Conservation (phyloP, 768 basidiomycete species). For the Melanogaster broomeanus region DNA sequence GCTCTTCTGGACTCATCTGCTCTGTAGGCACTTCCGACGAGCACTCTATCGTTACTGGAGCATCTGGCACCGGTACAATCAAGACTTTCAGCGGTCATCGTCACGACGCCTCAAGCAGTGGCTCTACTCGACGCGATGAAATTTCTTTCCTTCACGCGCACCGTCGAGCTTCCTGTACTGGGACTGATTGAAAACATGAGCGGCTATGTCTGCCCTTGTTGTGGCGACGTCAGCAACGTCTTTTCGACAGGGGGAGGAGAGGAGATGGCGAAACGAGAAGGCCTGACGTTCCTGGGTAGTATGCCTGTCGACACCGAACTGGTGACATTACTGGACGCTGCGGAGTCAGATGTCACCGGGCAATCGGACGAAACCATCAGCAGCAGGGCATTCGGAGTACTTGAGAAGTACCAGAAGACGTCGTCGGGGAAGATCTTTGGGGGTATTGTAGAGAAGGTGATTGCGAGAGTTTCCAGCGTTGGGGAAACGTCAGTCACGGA, state of each 20-base stretch:
- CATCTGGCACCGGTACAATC: constrained; percentile 85
- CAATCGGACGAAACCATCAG: constrained; percentile 24
- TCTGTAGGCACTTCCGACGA: constrained; percentile 94
- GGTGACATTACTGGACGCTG: constrained; percentile 80
- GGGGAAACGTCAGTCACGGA: constrained; percentile 1
- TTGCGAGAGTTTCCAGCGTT: constrained; percentile 29
- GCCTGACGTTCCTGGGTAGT: constrained; percentile 77
- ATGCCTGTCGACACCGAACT: constrained; percentile 94
- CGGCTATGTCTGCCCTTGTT: constrained; percentile 97
- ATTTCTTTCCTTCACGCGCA: constrained; percentile 92
- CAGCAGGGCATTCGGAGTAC: constrained; percentile 47
- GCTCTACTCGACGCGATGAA: constrained; percentile 95
- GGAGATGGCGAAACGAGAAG: constrained; percentile 79
- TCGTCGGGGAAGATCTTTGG: constrained; percentile 69
- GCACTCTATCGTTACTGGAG: constrained; percentile 92
- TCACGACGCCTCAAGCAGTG: constrained; percentile 97
- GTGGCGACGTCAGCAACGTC: constrained; percentile 91
- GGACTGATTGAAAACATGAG: constrained; percentile 99
- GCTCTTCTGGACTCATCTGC: constrained; percentile 13
- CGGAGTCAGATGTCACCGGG: constrained; percentile 29
- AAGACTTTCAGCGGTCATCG: constrained; percentile 81
- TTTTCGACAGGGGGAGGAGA: constrained; percentile 94
- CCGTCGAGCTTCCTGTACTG: constrained; percentile 82
- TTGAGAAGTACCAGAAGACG: constrained; percentile 66
- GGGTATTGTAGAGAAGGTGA: constrained; percentile 50